Percentiles rank a stretch among this genome's conserved stretches.
These are phyloP conservation scores for Coix lacrymajobi DNA, from an alignment of 176 grass and related monocot genomes.

Conservation along the genomic window DNA sequence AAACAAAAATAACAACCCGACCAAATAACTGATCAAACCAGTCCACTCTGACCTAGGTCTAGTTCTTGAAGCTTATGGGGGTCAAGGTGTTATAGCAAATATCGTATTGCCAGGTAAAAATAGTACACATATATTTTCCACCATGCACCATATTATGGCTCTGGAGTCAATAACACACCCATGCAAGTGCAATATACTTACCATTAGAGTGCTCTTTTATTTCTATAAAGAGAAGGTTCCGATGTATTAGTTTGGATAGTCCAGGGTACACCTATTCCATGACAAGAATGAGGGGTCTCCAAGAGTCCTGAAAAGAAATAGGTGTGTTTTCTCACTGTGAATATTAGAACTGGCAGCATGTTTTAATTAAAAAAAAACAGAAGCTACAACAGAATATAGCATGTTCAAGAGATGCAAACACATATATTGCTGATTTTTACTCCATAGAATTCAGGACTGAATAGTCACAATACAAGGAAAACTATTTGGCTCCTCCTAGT, in stretches of 20 bases:
- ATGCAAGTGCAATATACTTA: constrained; percentile 23
- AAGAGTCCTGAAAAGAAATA: constrained; percentile 68
- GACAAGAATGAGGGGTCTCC: constrained; percentile 82
- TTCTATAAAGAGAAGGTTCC: background rate
- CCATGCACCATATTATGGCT: background rate
- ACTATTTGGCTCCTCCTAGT: background rate
- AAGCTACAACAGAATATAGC: background rate
- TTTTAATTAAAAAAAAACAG: background rate
- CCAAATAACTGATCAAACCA: background rate
- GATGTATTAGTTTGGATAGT: constrained; percentile 28
- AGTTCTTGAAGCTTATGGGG: background rate
- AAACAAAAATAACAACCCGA: background rate
- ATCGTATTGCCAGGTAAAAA: background rate
- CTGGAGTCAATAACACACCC: background rate
- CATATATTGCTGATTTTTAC: background rate
- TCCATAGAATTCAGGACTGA: constrained; percentile 6
- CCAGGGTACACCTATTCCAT: constrained; percentile 59
- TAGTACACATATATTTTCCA: background rate
- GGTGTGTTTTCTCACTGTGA: background rate
- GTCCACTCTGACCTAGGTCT: background rate
- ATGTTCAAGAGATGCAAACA: background rate
- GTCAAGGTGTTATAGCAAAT: background rate
- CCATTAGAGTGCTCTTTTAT: constrained; percentile 12
- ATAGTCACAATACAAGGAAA: background rate
- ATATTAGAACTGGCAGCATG: background rate